Evolutionary conservation across 148 eudicot species (phyloP).

Genomic region (Fallopia convolvulus): DNA sequence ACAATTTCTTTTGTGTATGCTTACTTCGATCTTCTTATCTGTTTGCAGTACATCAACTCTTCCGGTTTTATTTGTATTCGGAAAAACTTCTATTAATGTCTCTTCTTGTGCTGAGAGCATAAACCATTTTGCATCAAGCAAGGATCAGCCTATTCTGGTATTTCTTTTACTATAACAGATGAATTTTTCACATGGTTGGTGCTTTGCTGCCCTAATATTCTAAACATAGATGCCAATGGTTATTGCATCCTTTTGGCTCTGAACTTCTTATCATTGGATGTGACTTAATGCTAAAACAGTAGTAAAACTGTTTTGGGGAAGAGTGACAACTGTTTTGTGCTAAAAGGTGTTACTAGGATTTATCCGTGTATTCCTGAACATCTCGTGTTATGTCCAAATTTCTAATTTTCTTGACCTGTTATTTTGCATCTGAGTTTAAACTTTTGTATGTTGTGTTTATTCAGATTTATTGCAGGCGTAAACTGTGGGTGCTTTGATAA

Average conservation of each 20-base stretch:
- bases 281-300: background rate
- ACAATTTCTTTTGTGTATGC: background rate
- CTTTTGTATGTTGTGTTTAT: background rate
- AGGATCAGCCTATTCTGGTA: constrained; percentile 66
- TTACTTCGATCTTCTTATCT: background rate
- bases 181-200: background rate
- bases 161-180: background rate
- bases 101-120: constrained; percentile 41
- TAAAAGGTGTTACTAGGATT: background rate
- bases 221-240: background rate
- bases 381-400: background rate
- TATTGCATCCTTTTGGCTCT: background rate
- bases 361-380: background rate
- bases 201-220: background rate
- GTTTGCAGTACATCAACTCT: constrained; percentile 64
- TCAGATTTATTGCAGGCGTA: background rate
- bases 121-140: constrained; percentile 24
- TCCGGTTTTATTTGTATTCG: constrained; percentile 79
- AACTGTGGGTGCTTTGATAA: background rate
- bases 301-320: background rate
- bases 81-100: constrained; percentile 52
- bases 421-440: background rate
- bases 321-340: background rate
- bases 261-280: background rate
- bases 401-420: background rate